These are phyloP conservation scores for Allomyces macrogynus DNA, from an alignment of 192 early-diverging fungal species.

Conservation along the genomic window DNA sequence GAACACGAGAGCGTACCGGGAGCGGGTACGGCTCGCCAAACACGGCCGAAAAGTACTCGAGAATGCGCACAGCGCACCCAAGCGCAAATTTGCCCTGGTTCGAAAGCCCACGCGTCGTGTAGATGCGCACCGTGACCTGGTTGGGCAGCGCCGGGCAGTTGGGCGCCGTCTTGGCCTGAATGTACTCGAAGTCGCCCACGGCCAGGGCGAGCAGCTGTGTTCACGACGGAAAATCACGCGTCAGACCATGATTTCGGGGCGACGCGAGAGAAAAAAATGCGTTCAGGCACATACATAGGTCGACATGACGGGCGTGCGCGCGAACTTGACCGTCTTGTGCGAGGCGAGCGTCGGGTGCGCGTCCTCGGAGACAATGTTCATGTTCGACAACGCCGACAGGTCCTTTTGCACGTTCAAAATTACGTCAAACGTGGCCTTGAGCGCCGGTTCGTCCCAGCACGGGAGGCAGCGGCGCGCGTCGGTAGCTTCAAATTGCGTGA, in stretches of 20 bases:
- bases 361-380: conserved; percentile 55
- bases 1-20: conserved; percentile 13
- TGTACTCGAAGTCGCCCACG: conserved; percentile 57
- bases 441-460: conserved; percentile 40
- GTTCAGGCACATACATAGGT: conserved; percentile 47
- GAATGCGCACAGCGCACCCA: conserved; percentile 36
- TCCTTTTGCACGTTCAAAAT: conserved; percentile 55
- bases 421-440: conserved; percentile 88
- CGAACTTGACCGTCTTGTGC: conserved; percentile 66
- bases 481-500: conserved; percentile 89
- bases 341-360: conserved; percentile 17
- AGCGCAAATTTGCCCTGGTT: conserved; percentile 49
- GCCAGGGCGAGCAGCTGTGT: conserved; percentile 65
- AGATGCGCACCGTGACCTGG: conserved; percentile 35
- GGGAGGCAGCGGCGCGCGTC: conserved; percentile 81
- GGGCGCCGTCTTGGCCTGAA: conserved; percentile 36
- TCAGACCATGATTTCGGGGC: too few species aligned
- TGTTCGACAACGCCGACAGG: conserved; percentile 77
- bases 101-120: conserved; percentile 37
- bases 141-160: conserved; percentile 16
- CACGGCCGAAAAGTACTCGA: conserved; percentile 51
- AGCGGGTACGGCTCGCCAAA: conserved; percentile 54
- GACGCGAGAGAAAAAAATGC: too few species aligned
- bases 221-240: conserved; percentile 15
- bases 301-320: conserved; percentile 79